Evolutionary conservation across 192 early-diverging fungal genomes (phyloP).

Genomic region (Allomyces arbusculus): DNA sequence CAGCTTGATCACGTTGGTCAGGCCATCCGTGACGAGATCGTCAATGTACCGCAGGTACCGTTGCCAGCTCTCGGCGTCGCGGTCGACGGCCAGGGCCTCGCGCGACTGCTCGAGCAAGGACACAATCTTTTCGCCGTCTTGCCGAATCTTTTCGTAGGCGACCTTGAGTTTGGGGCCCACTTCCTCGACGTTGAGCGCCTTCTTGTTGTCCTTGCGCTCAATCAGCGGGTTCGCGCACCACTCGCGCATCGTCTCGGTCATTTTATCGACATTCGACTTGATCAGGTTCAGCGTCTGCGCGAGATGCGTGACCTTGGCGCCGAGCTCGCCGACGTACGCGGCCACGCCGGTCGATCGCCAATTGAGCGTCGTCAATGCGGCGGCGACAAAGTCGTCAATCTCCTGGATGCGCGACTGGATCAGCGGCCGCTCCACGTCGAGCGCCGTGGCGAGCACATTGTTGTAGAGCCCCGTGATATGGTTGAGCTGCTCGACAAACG

Average conservation of each 20-base stretch:
- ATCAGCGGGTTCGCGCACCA: conserved; percentile 58
- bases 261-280: conserved; percentile 81
- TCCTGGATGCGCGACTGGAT: conserved; percentile 24
- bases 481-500: conserved; percentile 37
- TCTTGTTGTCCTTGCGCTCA: conserved; percentile 91
- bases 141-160: conserved; percentile 28
- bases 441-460: conserved; percentile 23
- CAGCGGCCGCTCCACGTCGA: conserved; percentile 37
- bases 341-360: conserved; percentile 34
- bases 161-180: conserved; percentile 31
- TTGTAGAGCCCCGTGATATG: conserved; percentile 35
- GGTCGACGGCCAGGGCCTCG: conserved; percentile 18
- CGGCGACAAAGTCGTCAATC: conserved; percentile 33
- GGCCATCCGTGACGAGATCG: conserved; percentile 65
- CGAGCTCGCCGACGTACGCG: conserved; percentile 26
- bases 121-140: conserved; percentile 28
- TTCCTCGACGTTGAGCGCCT: conserved; percentile 50
- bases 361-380: conserved; percentile 27
- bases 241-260: conserved; percentile 68
- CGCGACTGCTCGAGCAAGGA: conserved; percentile 26
- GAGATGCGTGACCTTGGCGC: conserved; percentile 26
- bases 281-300: conserved; percentile 30
- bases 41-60: conserved; percentile 44
- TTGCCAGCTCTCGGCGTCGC: conserved; percentile 23
- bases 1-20: conserved; percentile 52